Conservation (phyloP, 2,329 filamentous ascomycete species). For the Esteya vermicola region DNA sequence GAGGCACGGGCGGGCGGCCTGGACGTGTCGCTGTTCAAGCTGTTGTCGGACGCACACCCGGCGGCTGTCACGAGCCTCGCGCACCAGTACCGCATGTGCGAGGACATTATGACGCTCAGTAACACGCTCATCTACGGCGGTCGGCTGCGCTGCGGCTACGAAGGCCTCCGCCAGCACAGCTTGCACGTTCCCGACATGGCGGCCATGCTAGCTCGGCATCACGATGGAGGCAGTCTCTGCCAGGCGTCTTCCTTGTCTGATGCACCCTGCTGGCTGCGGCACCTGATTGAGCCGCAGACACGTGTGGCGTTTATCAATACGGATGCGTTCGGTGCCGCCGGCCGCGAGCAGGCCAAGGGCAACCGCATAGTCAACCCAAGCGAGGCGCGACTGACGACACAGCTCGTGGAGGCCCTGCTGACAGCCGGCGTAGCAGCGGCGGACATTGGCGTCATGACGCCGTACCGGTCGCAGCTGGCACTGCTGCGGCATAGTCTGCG, state of each 20-base stretch:
- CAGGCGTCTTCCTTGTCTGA: conserved; percentile 32
- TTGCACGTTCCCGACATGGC: conserved; percentile 49
- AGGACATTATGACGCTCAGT: conserved; percentile 88
- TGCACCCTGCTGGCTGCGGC: conserved; percentile 57
- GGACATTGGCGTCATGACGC: conserved; percentile 89
- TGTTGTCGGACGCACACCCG: conserved; percentile 79
- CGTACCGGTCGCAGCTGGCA: conserved; percentile 85
- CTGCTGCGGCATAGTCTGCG: conserved; percentile 63
- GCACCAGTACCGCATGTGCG: conserved; percentile 96
- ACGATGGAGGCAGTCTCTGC: too few species aligned
- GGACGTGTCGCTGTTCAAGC: conserved; percentile 86
- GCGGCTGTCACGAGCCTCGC: conserved; percentile 80
- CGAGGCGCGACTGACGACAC: conserved; percentile 65
- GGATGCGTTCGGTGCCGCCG: conserved; percentile 54
- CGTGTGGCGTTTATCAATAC: conserved; percentile 87
- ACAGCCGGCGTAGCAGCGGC: conserved; percentile 56
- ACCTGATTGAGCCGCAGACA: conserved; percentile 52
- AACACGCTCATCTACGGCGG: conserved; percentile 92
- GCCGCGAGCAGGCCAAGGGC: conserved; percentile 62
- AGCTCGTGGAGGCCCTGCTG: conserved; percentile 70
- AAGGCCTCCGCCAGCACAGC: conserved; percentile 54
- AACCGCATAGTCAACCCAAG: conserved; percentile 76
- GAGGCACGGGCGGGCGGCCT: conserved; percentile 74
- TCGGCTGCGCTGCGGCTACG: conserved; percentile 74
- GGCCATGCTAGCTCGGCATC: too few species aligned